Evolutionary conservation across 2,329 filamentous ascomycete species (phyloP), one percentile per base, ranked within the genome.

Genomic region (Nothophaeocryptopus gaeumannii): DNA sequence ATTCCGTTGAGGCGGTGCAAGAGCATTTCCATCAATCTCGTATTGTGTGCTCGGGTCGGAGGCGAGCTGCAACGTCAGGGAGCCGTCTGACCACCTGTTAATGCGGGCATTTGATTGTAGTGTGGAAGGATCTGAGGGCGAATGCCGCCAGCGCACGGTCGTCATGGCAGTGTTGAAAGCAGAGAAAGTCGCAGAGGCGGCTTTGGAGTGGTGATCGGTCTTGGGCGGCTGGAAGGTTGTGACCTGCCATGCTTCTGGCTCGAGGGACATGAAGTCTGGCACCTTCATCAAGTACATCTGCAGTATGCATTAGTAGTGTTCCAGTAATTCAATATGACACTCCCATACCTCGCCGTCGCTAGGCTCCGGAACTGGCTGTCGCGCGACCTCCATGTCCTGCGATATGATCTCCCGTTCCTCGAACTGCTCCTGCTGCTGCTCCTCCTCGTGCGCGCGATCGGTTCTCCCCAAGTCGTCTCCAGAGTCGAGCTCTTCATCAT

Each of bases 81-180:
- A 89, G 26, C 88, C 88, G 63, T 92, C 88, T 54, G 84, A 89
- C 88, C 88, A 92, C 59, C 81, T 80, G 63, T 88, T 81, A 29
- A 92, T 73, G 55, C 84, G 80, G 2, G 88, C 81, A 65, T 92
- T 92, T 63, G 86, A 90, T 64, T 86, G 81, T 10, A 90, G 74
- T 54, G 82, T 74, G 41, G 79, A 78, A 1, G 82, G 85, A 48
- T 84, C 72, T n/a, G 77, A 77, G 8, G 82, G 76, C 50, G 88
- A 83, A 62, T 79, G 81, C 46, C 85, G 82, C 70, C 84, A 88
- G 53, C 87, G 83, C 40, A 88, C 77, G 1, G 85, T 84, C 33
- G 82, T 81, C 62, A 83, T 78, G 30, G 86, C 82, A 9, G 81
- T 83, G 46, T 80, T 78, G 70, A 79, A 85, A 29, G 82, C 75